These are phyloP conservation scores for Didymella exigua DNA, from an alignment of 2,329 filamentous ascomycete genomes.

Conservation along the genomic window DNA sequence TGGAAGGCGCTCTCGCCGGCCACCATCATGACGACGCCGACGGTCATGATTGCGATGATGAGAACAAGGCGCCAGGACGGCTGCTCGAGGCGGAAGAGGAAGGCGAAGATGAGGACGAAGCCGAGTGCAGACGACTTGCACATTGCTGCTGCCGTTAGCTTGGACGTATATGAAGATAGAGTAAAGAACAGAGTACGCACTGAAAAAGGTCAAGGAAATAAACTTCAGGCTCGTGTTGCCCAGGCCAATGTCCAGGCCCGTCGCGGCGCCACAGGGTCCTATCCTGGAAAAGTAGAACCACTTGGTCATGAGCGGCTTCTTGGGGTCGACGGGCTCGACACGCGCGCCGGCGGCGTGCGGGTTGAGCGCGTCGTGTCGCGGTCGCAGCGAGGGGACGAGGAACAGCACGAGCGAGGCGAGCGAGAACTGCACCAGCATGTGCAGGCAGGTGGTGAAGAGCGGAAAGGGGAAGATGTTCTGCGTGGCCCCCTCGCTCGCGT, in stretches of 20 bases:
- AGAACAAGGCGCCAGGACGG: constrained; percentile 83
- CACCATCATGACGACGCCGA: constrained; percentile 97
- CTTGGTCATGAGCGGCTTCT: constrained; percentile 76
- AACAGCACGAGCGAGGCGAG: constrained; percentile 80
- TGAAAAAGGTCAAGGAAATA: constrained; percentile 96
- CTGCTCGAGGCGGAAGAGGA: constrained; percentile 87
- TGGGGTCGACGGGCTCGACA: constrained; percentile 44
- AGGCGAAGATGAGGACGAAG: constrained; percentile 94
- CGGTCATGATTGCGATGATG: constrained; percentile 90
- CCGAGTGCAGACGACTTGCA: constrained; percentile 96
- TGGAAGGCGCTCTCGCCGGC: constrained; percentile 92
- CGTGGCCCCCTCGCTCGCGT: constrained; percentile 43
- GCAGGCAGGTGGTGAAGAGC: constrained; percentile 90
- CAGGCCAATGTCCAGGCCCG: constrained; percentile 91
- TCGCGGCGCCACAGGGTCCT: constrained; percentile 88
- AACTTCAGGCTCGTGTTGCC: constrained; percentile 96
- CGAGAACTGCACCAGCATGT: constrained; percentile 91
- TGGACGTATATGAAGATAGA: not conserved
- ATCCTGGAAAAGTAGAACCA: constrained; percentile 92
- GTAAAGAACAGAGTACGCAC: constrained; percentile 34
- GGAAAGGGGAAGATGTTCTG: constrained; percentile 83
- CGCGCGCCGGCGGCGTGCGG: constrained; percentile 36
- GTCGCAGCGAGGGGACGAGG: constrained; percentile 81
- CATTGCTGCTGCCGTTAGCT: constrained; percentile 65
- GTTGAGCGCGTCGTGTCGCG: constrained; percentile 57